A percentile compares a stretch with the other conserved stretches of the same genome.
phyloP scores from a whole-genome alignment of 441 rosid genomes.

The Populus hybrid region DNA sequence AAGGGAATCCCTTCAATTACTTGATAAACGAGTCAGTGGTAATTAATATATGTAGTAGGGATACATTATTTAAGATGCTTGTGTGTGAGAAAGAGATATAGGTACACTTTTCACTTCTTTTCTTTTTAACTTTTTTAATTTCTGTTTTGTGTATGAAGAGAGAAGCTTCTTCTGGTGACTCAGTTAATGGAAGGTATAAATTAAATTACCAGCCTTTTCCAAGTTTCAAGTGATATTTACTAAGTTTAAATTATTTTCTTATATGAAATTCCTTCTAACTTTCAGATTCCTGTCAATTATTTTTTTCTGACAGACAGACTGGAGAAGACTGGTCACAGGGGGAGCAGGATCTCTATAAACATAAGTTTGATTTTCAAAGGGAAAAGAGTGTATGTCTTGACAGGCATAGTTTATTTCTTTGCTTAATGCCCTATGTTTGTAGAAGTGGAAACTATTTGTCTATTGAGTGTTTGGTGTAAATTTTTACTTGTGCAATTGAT shows the following conservation, averaged over 20 bases:
- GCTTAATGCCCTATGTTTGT: constrained; percentile 5
- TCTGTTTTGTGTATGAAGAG: constrained; percentile 23
- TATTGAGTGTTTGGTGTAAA: constrained; percentile 12
- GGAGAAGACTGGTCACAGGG: constrained; percentile 32
- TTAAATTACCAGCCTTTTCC: constrained; percentile 13
- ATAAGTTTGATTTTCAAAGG: constrained; percentile 28
- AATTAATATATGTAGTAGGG: background rate
- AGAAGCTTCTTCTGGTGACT: constrained; percentile 23
- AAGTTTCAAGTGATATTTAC: background rate
- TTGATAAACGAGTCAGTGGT: background rate
- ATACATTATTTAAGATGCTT: constrained; percentile 5
- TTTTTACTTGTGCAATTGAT: constrained; percentile 24
- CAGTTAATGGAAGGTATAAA: constrained; percentile 32
- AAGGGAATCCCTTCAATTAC: background rate
- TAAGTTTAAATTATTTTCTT: background rate
- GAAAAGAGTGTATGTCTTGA: constrained; percentile 40
- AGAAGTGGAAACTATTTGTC: constrained; percentile 3
- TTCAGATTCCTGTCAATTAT: constrained; percentile 27
- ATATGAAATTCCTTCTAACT: constrained; percentile 15
- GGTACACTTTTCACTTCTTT: background rate
- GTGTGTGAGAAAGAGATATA: background rate
- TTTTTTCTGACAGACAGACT: constrained; percentile 58
- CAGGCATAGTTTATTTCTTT: constrained; percentile 16
- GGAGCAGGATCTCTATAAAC: constrained; percentile 27
- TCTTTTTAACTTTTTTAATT: background rate